These are phyloP conservation scores for Artemisia annua DNA, from an alignment of 129 eudicot genomes.

Conservation along the genomic window DNA sequence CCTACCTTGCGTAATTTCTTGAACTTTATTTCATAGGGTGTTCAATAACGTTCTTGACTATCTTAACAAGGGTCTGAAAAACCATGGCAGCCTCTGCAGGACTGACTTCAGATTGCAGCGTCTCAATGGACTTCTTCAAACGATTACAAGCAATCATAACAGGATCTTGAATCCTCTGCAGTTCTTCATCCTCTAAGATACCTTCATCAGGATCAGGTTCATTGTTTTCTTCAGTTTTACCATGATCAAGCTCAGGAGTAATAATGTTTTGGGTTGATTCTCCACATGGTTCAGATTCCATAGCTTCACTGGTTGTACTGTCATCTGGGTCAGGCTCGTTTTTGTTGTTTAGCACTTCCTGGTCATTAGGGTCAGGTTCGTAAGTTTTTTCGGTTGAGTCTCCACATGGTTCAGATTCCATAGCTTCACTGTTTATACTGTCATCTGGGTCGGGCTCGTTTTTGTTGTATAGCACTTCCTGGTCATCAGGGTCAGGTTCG, in stretches of 20 bases:
- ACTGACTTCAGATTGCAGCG: slow-evolving; percentile 59
- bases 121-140: slow-evolving; percentile 60
- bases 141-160: slow-evolving; percentile 55
- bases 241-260: slow-evolving; percentile 35
- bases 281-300: no score
- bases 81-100: slow-evolving; percentile 49
- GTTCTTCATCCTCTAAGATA: slow-evolving; percentile 41
- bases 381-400: slow-evolving; percentile 8
- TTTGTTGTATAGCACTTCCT: slow-evolving; percentile 5
- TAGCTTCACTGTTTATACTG: no score
- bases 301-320: no score
- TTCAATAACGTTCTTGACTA: slow-evolving; percentile 77
- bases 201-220: slow-evolving; percentile 62
- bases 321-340: slow-evolving; percentile 38
- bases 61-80: slow-evolving; percentile 73
- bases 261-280: slow-evolving; percentile 12
- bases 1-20: slow-evolving; percentile 83
- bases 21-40: slow-evolving; percentile 80
- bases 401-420: slow-evolving; percentile 20
- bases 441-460: slow-evolving; percentile 30
- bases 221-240: slow-evolving; percentile 13
- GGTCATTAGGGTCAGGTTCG: slow-evolving; percentile 38
- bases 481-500: slow-evolving; percentile 39
- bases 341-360: slow-evolving; percentile 3
- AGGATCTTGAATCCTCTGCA: slow-evolving; percentile 85